Conservation (phyloP, 2,329 filamentous ascomycete species). For the Colletotrichum simmondsii region DNA sequence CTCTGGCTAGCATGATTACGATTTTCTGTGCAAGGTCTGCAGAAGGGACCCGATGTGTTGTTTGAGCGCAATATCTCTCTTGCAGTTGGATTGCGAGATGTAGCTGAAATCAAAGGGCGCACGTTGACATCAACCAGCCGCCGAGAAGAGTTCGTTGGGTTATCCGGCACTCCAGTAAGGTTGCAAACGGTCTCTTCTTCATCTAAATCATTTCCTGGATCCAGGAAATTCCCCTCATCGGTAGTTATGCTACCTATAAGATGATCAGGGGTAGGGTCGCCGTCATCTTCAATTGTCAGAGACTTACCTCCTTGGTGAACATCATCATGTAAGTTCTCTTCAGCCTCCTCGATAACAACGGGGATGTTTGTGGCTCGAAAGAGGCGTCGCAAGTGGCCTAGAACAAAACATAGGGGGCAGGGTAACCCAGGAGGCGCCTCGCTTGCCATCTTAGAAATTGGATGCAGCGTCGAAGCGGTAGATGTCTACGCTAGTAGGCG, state of each 20-base stretch:
- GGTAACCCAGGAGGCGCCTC: neutral
- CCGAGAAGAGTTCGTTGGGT: neutral
- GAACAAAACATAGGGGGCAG: neutral
- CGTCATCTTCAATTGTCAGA: neutral
- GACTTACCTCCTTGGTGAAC: neutral
- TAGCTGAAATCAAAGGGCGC: neutral
- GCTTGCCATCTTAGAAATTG: neutral
- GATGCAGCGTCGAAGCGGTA: neutral
- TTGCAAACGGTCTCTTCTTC: neutral
- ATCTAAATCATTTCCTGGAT: neutral
- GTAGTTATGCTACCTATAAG: neutral
- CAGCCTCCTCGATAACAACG: neutral
- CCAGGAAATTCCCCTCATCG: neutral
- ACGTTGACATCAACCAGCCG: neutral
- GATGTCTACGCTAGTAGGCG: neutral
- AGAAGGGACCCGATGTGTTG: neutral
- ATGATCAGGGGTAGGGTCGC: neutral
- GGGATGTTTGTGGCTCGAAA: neutral
- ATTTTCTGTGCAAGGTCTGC: neutral
- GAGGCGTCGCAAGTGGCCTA: neutral
- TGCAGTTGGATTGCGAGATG: neutral
- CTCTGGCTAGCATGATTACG: neutral
- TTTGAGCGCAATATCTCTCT: neutral
- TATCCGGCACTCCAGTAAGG: neutral
- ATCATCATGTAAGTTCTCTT: neutral